A percentile compares a stretch with the other conserved stretches of the same genome.
phyloP scores from a whole-genome alignment of 2,329 filamentous ascomycete genomes.

The Phoma sp. region DNA sequence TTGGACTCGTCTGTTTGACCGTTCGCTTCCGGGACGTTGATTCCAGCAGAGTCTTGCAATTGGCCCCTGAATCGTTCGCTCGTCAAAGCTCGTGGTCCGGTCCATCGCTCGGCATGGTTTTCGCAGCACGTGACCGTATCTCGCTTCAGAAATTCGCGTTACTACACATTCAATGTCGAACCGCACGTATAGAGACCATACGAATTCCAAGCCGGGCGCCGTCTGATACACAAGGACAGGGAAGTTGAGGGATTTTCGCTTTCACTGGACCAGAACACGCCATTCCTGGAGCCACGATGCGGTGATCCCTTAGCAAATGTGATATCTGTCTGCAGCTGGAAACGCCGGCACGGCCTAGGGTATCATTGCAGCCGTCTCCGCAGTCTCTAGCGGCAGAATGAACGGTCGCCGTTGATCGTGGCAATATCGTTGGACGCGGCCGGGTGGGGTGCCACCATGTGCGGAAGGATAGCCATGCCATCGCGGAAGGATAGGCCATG shows the following conservation, averaged over 20 bases:
- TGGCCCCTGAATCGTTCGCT: slow-evolving; percentile 40
- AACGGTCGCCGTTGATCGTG: slow-evolving; percentile 54
- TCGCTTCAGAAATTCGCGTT: slow-evolving; percentile 49
- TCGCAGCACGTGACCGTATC: slow-evolving; percentile 46
- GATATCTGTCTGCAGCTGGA: slow-evolving; percentile 54
- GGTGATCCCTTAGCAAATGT: slow-evolving; percentile 51
- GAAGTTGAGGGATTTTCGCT: slow-evolving; percentile 51
- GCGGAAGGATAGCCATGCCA: no score
- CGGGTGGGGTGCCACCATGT: slow-evolving; percentile 53
- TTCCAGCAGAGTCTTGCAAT: slow-evolving; percentile 27
- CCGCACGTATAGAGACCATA: slow-evolving; percentile 39
- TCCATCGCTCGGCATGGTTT: slow-evolving; percentile 45
- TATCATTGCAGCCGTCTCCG: slow-evolving; percentile 54
- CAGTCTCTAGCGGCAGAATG: slow-evolving; percentile 54
- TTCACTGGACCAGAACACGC: slow-evolving; percentile 51
- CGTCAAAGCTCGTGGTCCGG: slow-evolving; percentile 28
- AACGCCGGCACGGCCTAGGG: slow-evolving; percentile 52
- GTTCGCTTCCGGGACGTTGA: slow-evolving; percentile 32
- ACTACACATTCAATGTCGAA: slow-evolving; percentile 41
- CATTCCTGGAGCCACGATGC: slow-evolving; percentile 55
- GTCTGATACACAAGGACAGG: slow-evolving; percentile 47
- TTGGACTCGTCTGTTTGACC: no score
- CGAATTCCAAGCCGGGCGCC: slow-evolving; percentile 29
- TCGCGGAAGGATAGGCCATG: slow-evolving; percentile 48
- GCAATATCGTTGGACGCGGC: slow-evolving; percentile 54